Percentiles rank a stretch among this genome's conserved stretches.
Evolutionary conservation across 2,329 filamentous ascomycete genomes (phyloP).

Genomic region (Diaporthe vexans): DNA sequence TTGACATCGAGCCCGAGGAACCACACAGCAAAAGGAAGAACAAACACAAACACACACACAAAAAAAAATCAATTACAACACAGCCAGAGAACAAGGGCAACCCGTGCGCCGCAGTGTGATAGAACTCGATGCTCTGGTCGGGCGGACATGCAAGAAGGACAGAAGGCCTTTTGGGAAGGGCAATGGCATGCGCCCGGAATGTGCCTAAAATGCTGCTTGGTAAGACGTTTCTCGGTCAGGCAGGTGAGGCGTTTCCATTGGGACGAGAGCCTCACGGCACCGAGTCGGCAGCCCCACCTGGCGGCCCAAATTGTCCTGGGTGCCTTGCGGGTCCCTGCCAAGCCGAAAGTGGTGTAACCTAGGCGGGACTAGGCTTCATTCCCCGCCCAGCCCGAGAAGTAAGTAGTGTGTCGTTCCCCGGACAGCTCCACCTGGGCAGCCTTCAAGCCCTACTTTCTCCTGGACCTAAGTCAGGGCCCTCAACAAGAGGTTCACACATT

Average conservation of each 20-base stretch:
- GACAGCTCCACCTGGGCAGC: not conserved
- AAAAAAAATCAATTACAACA: constrained; percentile 2
- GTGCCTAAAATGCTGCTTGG: constrained; percentile 20
- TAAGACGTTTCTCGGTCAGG: constrained; percentile 27
- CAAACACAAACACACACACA: too few relatives aligned
- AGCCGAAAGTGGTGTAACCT: constrained; percentile 15
- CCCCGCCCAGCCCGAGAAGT: constrained; percentile 2
- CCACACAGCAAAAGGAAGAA: not conserved
- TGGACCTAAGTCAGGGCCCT: too few relatives aligned
- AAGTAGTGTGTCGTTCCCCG: not conserved
- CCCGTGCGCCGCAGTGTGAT: constrained; percentile 14
- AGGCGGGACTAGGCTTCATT: constrained; percentile 19
- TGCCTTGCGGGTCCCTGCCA: constrained; percentile 30
- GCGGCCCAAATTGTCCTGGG: not conserved
- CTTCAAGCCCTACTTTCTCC: not conserved
- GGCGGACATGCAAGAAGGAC: not conserved
- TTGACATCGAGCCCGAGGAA: not conserved
- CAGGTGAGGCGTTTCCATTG: constrained; percentile 2
- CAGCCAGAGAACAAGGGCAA: not conserved
- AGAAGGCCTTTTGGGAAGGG: constrained; percentile 7
- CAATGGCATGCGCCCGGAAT: constrained; percentile 6
- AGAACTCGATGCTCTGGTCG: not conserved
- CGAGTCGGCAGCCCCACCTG: constrained; percentile 27
- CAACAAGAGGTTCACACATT: not conserved
- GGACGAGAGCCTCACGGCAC: constrained; percentile 31